A percentile compares a stretch with the other conserved stretches of the same genome.
These are phyloP conservation scores for Trypanosoma conorhini DNA, from an alignment of 208 protist species.

Conservation along the genomic window DNA sequence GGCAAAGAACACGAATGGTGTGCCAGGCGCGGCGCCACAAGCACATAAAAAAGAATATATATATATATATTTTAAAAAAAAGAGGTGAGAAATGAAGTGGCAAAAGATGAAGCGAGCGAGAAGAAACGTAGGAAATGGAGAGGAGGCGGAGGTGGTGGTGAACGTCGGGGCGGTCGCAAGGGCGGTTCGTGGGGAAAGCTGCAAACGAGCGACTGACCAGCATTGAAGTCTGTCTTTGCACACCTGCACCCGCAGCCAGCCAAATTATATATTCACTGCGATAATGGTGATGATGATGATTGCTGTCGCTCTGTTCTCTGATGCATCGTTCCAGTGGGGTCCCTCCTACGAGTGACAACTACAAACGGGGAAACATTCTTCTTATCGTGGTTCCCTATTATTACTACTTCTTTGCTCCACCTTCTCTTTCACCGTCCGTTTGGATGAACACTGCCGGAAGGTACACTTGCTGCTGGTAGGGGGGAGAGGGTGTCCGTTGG, in stretches of 20 bases:
- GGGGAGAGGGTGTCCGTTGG: not conserved
- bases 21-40: too few species aligned
- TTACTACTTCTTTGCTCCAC: not conserved
- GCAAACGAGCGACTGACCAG: not conserved
- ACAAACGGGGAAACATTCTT: not conserved
- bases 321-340: not conserved
- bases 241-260: not conserved
- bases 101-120: not conserved
- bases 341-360: not conserved
- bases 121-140: not conserved
- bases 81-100: not conserved
- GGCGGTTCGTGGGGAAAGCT: not conserved
- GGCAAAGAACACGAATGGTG: too few species aligned
- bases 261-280: not conserved
- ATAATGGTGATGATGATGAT: not conserved
- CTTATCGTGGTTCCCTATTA: not conserved
- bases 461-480: not conserved
- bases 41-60: not conserved
- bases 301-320: not conserved
- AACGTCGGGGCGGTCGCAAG: not conserved
- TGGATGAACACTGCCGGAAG: not conserved
- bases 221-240: not conserved
- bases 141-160: not conserved
- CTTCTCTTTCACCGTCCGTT: not conserved
- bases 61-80: not conserved